Evolutionary conservation across 192 early-diverging fungal genomes (phyloP).

Genomic region (Coemansia sp.): DNA sequence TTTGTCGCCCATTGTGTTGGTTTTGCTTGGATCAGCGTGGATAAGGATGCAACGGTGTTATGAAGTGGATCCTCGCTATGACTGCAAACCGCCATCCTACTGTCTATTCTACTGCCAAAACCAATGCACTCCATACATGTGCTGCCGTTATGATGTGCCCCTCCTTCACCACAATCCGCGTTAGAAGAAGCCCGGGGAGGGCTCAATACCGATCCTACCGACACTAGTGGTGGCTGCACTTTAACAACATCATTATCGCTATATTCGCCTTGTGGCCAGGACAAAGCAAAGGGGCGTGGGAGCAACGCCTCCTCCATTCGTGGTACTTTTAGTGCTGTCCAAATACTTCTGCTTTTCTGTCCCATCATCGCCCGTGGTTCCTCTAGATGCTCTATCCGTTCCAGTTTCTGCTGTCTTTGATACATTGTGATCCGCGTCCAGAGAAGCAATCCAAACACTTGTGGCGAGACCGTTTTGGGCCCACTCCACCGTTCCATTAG

Average conservation of each 20-base stretch:
- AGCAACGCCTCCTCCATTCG: not conserved
- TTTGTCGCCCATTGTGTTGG: not conserved
- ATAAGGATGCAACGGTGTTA: not conserved
- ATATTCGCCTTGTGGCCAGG: not conserved
- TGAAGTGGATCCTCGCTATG: not conserved
- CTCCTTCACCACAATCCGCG: not conserved
- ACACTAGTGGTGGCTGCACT: too few species aligned
- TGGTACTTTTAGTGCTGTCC: too few species aligned
- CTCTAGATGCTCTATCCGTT: not conserved
- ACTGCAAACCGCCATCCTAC: not conserved
- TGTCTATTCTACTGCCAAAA: not conserved
- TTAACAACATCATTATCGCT: not conserved
- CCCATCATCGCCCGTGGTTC: not conserved
- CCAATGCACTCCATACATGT: not conserved
- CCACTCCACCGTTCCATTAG: conserved; percentile 21
- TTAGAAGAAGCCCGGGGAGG: too few species aligned
- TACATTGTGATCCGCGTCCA: conserved; percentile 19
- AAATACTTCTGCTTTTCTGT: too few species aligned
- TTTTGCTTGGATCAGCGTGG: not conserved
- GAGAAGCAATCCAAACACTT: conserved; percentile 18
- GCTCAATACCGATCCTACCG: too few species aligned
- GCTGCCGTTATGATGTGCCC: not conserved
- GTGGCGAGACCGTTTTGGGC: conserved; percentile 27
- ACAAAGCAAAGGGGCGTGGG: not conserved
- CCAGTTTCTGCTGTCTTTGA: not conserved